Conservation (phyloP, 2,329 filamentous ascomycete genomes). For the Sclerotinia nivalis region DNA sequence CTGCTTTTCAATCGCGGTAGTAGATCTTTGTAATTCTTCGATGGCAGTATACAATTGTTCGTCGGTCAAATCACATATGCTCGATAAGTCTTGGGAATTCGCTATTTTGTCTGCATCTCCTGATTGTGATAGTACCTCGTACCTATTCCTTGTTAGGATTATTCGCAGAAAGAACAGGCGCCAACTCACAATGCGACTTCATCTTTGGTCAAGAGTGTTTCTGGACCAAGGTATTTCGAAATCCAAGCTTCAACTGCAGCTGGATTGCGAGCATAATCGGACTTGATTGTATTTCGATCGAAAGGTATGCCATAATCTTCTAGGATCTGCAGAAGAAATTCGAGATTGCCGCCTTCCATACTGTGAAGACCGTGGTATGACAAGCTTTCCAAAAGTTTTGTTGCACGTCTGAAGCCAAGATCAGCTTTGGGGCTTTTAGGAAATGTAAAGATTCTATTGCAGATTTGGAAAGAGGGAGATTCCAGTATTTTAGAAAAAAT, state of each 20-base stretch:
- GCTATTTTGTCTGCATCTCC: slow-evolving; percentile 51
- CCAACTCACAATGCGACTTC: slow-evolving; percentile 54
- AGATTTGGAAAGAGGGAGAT: background rate
- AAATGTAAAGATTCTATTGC: background rate
- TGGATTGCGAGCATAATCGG: slow-evolving; percentile 32
- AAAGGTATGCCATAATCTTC: slow-evolving; percentile 38
- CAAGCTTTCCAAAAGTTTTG: slow-evolving; percentile 2
- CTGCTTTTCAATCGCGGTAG: slow-evolving; percentile 63
- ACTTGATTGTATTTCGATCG: slow-evolving; percentile 37
- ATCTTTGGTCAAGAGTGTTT: slow-evolving; percentile 56
- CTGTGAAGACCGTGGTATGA: slow-evolving; percentile 14
- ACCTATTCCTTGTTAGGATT: slow-evolving; percentile 44
- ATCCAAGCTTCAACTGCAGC: slow-evolving; percentile 47
- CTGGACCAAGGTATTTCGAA: slow-evolving; percentile 48
- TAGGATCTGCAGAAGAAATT: slow-evolving; percentile 35
- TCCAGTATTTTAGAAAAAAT: background rate
- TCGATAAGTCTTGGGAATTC: slow-evolving; percentile 48
- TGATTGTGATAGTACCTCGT: slow-evolving; percentile 50
- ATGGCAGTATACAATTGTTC: slow-evolving; percentile 62
- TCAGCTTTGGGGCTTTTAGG: background rate
- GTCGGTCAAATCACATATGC: slow-evolving; percentile 55
- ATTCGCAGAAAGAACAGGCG: background rate
- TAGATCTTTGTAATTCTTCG: slow-evolving; percentile 63
- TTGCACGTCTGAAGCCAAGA: background rate
- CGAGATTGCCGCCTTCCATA: slow-evolving; percentile 35